A percentile compares a stretch with the other conserved stretches of the same genome.
phyloP scores from a whole-genome alignment of 495 filamentous ascomycete species.

The Hypoxylon intermedium region DNA sequence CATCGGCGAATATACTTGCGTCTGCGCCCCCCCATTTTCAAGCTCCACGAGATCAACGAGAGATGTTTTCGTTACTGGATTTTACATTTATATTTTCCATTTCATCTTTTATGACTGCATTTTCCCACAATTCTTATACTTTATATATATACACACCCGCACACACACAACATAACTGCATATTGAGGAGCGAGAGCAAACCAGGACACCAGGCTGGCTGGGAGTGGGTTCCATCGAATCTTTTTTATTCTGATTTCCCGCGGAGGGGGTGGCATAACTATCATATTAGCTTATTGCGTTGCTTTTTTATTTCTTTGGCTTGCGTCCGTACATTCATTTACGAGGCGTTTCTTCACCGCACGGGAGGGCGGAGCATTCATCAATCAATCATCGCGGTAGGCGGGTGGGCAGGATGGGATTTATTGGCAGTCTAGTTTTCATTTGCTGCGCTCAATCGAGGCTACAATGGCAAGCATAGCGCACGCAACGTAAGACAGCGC shows the following conservation, averaged over 20 bases:
- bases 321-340: conserved; percentile 35
- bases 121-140: not conserved
- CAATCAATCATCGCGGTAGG: conserved; percentile 9
- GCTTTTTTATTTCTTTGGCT: conserved; percentile 2
- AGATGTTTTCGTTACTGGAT: conserved; percentile 27
- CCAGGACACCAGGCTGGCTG: conserved; percentile 35
- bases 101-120: not conserved
- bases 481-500: conserved; percentile 16
- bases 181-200: conserved; percentile 33
- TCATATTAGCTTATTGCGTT: conserved; percentile 1
- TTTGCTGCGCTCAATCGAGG: conserved; percentile 28
- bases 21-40: conserved; percentile 9
- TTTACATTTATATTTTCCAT: conserved; percentile 24
- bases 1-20: conserved; percentile 7
- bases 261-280: conserved; percentile 10
- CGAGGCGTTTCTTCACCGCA: conserved; percentile 28
- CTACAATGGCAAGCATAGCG: conserved; percentile 19
- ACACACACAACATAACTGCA: conserved; percentile 36
- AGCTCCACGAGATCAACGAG: conserved; percentile 29
- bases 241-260: conserved; percentile 5
- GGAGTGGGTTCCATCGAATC: conserved; percentile 23
- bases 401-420: conserved; percentile 19
- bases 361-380: conserved; percentile 31
- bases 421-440: too few relatives aligned
- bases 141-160: conserved; percentile 30